Evolutionary conservation across 176 grass and related monocot genomes (phyloP), one percentile per base, ranked within the genome.

Genomic region (Ampelocalamus luodianensis): DNA sequence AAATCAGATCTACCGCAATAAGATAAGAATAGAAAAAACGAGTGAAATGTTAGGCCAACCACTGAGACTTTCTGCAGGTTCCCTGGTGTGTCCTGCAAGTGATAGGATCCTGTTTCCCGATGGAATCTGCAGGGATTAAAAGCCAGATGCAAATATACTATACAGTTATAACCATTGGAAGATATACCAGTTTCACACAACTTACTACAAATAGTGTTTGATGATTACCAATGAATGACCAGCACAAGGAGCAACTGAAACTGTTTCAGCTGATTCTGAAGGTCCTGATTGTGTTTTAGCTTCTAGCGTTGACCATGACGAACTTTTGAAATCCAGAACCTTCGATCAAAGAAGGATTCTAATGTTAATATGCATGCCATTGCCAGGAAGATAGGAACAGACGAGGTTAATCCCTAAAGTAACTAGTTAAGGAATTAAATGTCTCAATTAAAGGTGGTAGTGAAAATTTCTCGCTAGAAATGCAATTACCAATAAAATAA

Each of bases 301-400:
- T 59, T 99, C 93, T 63, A 99, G 53, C 71, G 92, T 99, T 45
- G 90, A 99, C 96, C 96, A 99, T 82, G 91, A 92, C 66, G 96
- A 88, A 79, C 75, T 90, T 88, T 92, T 94, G 29, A 94, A 91
- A 79, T 99, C 91, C 81, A 99, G 64, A 91, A 96, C 96, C 96
- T 99, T 91, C 5, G 5, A 73, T 3, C 8, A 83, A 67, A 74
- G 22, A 60, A 85, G 13, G 13, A 26, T 64, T 63, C 9, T 10
- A 64, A 22, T 82, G 53, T 76, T 86, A 76, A 64, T 43, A 53
- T 34, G 16, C 5, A 70, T 71, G 53, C 12, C 22, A 32, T 67
- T 67, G 6, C 60, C 16, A 56, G 20, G 53, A 54, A 48, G 40
- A 37, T 23, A 26, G 24, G 9, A 81, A 43, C 32, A 40, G 10